These are phyloP conservation scores for Exophiala calicioides DNA, from an alignment of 2,329 filamentous ascomycete genomes.

Conservation along the genomic window DNA sequence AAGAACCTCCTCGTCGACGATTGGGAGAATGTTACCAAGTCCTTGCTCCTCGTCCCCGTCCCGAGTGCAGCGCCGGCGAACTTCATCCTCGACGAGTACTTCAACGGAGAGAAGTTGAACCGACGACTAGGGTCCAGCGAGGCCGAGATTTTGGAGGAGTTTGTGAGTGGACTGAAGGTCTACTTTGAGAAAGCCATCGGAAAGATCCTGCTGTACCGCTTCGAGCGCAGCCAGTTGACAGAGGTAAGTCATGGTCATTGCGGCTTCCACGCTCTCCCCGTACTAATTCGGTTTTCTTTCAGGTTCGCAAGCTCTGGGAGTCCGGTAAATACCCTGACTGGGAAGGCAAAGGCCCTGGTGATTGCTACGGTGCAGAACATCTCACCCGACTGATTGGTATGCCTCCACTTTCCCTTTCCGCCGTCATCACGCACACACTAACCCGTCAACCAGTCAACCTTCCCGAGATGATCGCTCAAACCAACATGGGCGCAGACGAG, in stretches of 20 bases:
- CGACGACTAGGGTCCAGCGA: conserved; percentile 68
- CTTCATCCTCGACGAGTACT: conserved; percentile 78
- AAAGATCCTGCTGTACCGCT: conserved; percentile 87
- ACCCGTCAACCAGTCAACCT: conserved; percentile 68
- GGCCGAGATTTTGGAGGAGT: conserved; percentile 84
- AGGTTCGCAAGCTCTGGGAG: conserved; percentile 71
- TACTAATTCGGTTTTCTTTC: conserved; percentile 2
- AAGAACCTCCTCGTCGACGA: conserved; percentile 95
- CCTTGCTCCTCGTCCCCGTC: conserved; percentile 82
- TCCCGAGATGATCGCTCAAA: conserved; percentile 92
- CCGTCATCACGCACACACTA: not conserved
- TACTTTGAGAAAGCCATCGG: conserved; percentile 93
- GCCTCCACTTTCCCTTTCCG: conserved; percentile 34
- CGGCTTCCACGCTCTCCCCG: not conserved
- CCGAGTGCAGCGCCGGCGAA: conserved; percentile 75
- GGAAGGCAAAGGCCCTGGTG: conserved; percentile 69
- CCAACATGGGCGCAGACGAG: conserved; percentile 94
- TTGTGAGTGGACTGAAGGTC: conserved; percentile 79
- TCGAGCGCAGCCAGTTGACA: conserved; percentile 83
- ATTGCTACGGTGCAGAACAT: conserved; percentile 92
- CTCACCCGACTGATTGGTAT: conserved; percentile 83
- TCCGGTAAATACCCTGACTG: conserved; percentile 59
- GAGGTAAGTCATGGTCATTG: conserved; percentile 20
- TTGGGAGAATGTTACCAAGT: conserved; percentile 98
- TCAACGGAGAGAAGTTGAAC: conserved; percentile 66